Base-by-base conservation (phyloP, 208 protist species). In the Angomonas deanei region DNA sequence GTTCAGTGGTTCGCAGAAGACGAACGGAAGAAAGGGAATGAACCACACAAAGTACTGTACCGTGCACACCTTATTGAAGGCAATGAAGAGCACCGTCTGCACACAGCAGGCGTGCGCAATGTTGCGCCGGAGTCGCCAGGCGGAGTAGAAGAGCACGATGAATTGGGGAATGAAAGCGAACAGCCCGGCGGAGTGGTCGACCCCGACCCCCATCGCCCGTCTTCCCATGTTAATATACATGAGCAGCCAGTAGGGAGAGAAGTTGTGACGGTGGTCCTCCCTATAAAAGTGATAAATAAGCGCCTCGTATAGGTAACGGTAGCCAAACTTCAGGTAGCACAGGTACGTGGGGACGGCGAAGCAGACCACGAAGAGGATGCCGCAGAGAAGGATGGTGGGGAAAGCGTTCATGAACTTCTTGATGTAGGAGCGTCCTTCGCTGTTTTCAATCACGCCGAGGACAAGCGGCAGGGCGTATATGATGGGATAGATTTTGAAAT, bases 11-110 rank as follows among this genome's bases (percentile, higher is more conserved):
- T 85, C 67, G 69, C 69, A 83, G 32, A 92, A 84, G 15, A 92
- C 75, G 74, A 96, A 89, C 17, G 72, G 52, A 15, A 96, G 67
- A 62, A 97, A 83, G 6, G 82, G 76, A 13, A 97, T 55, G 55
- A 94, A 98, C 93, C 94, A 98, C 50, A 94, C 88, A 82, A 98
- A 98, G 69, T 98, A 98, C 74, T 98, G 94, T 55, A 97, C 92
- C 8, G 94, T 98, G 63, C 80, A 93, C 6, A 98, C 94, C 68
- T 97, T 97, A 69, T 98, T 98, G 56, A 97, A 96, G 24, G 88
- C 82, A n/a, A 98, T 77, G 66, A 98, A 98, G 17, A 93, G 30
- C 17, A 97, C 71, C 3, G 91, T 96, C 56, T 84, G 66, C 8
- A 94, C 54, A 61, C 92, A 95, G 68, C 76, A 89, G 21, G 86